Evolutionary conservation across 495 filamentous ascomycete genomes (phyloP), one percentile per base, ranked within the genome.

Genomic region (Xylona heveae): DNA sequence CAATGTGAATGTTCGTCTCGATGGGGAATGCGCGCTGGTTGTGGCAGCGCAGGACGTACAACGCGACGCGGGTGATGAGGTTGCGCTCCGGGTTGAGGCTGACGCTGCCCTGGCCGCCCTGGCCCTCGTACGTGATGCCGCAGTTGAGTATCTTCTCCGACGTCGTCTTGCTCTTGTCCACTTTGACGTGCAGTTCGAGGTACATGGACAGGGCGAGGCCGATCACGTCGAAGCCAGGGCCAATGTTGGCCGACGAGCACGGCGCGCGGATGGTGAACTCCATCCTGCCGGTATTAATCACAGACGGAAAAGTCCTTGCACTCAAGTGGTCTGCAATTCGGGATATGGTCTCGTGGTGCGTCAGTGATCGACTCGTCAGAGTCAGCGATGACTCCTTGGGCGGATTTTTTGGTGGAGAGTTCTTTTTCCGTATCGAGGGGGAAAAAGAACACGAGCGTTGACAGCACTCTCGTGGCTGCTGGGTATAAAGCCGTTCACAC

Each of bases 181-280:
- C 53, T 17, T 65, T 75, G 45, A 94, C 73, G 19, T 65, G 63
- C 25, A 94, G 57, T 54, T 92, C 81, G 29, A 95, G 74, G 53
- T 76, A 82, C 47, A 93, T 72, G 30, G 79, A 83, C 45, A 97
- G 59, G 2, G 85, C 85, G 33, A 97, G 66, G 33, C 88, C 88
- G 51, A 94, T 83, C 44, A 94, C 85, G 53, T 97, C 88, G 58
- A 94, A 97, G 10, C 88, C 88, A 19, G 88, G 88, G 26, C 74
- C 84, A 46, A 94, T 91, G 59, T 94, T 94, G 46, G 84, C 84
- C 5, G 80, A 90, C 30, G 83, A 92, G 58, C 82, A 91, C 26
- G 84, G 84, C 12, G 56, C 54, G n/a, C n/a, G n/a, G n/a, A n/a
- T n/a, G n/a, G n/a, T n/a, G n/a, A n/a, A n/a, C n/a, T n/a, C n/a